These are phyloP conservation scores for Pythium guiyangense DNA, from an alignment of 352 stramenopile species.

Conservation along the genomic window DNA sequence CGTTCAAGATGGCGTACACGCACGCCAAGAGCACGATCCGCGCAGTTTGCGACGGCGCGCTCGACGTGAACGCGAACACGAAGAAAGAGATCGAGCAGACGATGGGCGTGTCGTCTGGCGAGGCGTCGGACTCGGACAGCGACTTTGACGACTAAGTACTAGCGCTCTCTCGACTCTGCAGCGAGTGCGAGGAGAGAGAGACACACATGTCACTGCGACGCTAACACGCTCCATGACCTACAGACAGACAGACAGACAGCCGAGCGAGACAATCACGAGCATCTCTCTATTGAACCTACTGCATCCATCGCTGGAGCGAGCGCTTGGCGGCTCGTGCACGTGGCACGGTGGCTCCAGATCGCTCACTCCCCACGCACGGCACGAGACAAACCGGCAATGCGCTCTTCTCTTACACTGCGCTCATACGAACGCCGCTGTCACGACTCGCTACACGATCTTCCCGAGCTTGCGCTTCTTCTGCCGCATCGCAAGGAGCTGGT, in stretches of 20 bases:
- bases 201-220: background rate
- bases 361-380: too few species aligned
- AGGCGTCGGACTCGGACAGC: conserved; percentile 79
- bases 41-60: conserved; percentile 68
- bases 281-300: too few species aligned
- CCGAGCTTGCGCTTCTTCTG: conserved; percentile 66
- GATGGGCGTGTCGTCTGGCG: conserved; percentile 50
- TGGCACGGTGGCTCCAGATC: too few species aligned
- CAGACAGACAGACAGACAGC: too few species aligned
- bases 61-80: conserved; percentile 72
- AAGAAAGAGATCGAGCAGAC: conserved; percentile 70
- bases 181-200: too few species aligned
- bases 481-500: conserved; percentile 75
- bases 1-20: conserved; percentile 87
- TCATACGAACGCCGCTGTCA: background rate
- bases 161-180: background rate
- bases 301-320: too few species aligned
- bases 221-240: background rate
- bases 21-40: conserved; percentile 83
- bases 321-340: too few species aligned
- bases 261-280: too few species aligned
- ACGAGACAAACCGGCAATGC: background rate
- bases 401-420: background rate
- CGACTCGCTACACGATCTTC: conserved; percentile 7
- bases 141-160: conserved; percentile 72